phyloP scores from a whole-genome alignment of 176 grass and related monocot species.

The Lolium perenne region DNA sequence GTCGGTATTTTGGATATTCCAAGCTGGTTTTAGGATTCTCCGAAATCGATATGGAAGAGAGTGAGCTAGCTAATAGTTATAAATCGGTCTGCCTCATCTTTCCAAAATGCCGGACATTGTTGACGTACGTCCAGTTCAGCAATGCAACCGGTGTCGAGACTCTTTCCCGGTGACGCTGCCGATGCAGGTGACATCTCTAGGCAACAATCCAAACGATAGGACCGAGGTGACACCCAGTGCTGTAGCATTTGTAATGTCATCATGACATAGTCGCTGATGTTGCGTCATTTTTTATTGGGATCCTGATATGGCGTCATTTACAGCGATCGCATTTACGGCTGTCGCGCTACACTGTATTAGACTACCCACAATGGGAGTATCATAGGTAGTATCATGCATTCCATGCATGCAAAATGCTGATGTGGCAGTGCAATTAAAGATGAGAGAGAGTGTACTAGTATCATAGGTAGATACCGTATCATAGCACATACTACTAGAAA shows the following conservation, averaged over 20 bases:
- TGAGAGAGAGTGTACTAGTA: too few relatives aligned
- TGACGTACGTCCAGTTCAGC: neutral
- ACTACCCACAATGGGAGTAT: too few relatives aligned
- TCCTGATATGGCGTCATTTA: too few relatives aligned
- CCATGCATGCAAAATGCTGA: too few relatives aligned
- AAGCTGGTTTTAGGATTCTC: neutral
- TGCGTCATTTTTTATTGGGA: too few relatives aligned
- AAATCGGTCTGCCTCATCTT: neutral
- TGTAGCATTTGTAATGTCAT: neutral
- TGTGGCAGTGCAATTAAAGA: too few relatives aligned
- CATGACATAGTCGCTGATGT: too few relatives aligned
- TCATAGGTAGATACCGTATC: too few relatives aligned
- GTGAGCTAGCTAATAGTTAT: neutral
- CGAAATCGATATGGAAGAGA: neutral
- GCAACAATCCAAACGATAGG: constrained; percentile 2
- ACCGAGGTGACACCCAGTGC: neutral
- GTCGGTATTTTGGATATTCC: neutral
- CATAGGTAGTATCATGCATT: too few relatives aligned
- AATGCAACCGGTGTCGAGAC: neutral
- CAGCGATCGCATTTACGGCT: too few relatives aligned
- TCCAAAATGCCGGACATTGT: neutral
- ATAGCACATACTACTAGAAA: too few relatives aligned
- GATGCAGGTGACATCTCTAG: neutral
- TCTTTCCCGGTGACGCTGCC: neutral
- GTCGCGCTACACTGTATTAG: too few relatives aligned